Percentiles rank a stretch among this genome's conserved stretches.
Evolutionary conservation across 441 rosid genomes (phyloP).

Genomic region (Oxalis stricta): DNA sequence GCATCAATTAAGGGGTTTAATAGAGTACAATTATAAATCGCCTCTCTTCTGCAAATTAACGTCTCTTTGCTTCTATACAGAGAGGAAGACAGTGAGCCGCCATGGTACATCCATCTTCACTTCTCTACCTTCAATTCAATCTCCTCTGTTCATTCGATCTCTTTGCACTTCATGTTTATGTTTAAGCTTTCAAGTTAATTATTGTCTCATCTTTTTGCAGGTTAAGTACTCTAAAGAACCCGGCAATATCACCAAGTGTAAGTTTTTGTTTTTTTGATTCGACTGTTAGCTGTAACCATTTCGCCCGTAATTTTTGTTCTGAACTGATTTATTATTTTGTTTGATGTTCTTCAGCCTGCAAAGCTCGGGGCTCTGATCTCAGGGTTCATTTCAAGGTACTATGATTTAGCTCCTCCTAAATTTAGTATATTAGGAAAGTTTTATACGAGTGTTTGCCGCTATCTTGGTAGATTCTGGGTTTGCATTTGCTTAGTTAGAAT

Average conservation of each 20-base stretch:
- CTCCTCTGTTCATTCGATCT: too few relatives aligned
- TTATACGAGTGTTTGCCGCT: too few relatives aligned
- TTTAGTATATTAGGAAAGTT: too few relatives aligned
- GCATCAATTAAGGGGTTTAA: too few relatives aligned
- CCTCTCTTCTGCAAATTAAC: too few relatives aligned
- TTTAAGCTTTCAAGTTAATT: too few relatives aligned
- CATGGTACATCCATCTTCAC: neutral
- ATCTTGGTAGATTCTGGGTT: too few relatives aligned
- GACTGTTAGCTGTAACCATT: neutral
- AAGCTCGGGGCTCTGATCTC: constrained; percentile 61
- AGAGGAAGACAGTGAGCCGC: too few relatives aligned
- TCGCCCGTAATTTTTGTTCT: neutral
- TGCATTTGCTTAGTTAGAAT: too few relatives aligned
- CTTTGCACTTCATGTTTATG: neutral
- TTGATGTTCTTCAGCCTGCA: constrained; percentile 38
- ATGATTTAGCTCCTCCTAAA: neutral
- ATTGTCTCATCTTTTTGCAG: constrained; percentile 16
- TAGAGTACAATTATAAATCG: too few relatives aligned
- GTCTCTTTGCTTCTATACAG: too few relatives aligned
- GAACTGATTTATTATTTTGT: neutral
- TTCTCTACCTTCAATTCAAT: too few relatives aligned
- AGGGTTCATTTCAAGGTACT: constrained; percentile 66
- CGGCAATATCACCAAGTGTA: constrained; percentile 60
- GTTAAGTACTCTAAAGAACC: constrained; percentile 80
- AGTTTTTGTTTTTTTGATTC: constrained; percentile 2